phyloP scores from a whole-genome alignment of 768 basidiomycete genomes.

The Xanthoconium purpureum region DNA sequence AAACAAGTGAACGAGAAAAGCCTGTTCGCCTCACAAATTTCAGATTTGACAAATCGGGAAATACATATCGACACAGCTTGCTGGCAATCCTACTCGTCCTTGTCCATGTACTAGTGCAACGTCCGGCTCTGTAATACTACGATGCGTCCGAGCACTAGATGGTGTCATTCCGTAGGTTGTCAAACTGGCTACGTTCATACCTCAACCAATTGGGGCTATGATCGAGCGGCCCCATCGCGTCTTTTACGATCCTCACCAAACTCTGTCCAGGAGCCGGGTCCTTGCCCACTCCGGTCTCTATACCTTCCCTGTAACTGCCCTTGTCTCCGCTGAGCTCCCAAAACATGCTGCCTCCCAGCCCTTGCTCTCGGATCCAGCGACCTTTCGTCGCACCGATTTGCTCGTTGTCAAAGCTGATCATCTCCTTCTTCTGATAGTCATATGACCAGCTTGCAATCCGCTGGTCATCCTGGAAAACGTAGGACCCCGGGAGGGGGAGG shows the following conservation, averaged over 20 bases:
- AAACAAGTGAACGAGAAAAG: background rate
- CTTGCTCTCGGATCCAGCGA: slow-evolving; percentile 70
- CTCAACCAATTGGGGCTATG: slow-evolving; percentile 74
- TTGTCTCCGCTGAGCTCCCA: slow-evolving; percentile 94
- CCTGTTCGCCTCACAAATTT: background rate
- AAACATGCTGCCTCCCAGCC: slow-evolving; percentile 90
- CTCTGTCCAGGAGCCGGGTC: slow-evolving; percentile 67
- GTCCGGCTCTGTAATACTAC: background rate
- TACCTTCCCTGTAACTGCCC: slow-evolving; percentile 58
- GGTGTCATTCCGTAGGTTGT: slow-evolving; percentile 75
- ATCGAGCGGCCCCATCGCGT: slow-evolving; percentile 76
- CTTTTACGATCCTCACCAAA: slow-evolving; percentile 70
- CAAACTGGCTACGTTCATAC: slow-evolving; percentile 75
- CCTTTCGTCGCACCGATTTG: slow-evolving; percentile 71
- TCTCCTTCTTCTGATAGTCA: slow-evolving; percentile 68
- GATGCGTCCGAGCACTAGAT: slow-evolving; percentile 19
- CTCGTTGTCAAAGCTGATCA: slow-evolving; percentile 80
- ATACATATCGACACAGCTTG: background rate
- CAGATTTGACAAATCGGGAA: slow-evolving; percentile 7
- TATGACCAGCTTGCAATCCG: slow-evolving; percentile 81
- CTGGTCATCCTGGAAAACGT: slow-evolving; percentile 62
- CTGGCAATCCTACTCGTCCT: background rate
- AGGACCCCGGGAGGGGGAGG: slow-evolving; percentile 73
- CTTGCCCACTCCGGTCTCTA: slow-evolving; percentile 75
- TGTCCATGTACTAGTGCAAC: slow-evolving; percentile 1